Evolutionary conservation across 1,139 yeast species (phyloP).

Genomic region (Yamadazyma diospyri): DNA sequence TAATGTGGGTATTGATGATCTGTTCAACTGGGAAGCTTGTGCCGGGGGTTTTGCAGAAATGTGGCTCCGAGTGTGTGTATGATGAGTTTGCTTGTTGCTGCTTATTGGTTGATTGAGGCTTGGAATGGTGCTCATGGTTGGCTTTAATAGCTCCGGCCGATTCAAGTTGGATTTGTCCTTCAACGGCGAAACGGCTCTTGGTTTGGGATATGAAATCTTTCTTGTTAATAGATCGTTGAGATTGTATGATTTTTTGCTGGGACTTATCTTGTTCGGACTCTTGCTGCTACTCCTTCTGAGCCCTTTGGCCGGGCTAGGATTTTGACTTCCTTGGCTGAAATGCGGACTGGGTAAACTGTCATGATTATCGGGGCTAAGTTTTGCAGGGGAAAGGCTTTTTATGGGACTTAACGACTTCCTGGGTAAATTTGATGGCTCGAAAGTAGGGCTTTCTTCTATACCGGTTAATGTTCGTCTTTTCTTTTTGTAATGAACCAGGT

Average conservation of each 20-base stretch:
- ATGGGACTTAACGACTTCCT: conserved; percentile 1
- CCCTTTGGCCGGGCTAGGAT: too few species aligned
- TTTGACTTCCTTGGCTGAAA: background rate
- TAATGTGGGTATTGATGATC: background rate
- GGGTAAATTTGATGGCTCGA: background rate
- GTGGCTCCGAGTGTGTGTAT: too few species aligned
- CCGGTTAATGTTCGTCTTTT: conserved; percentile 37
- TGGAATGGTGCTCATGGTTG: conserved; percentile 4
- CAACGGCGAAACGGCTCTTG: conserved; percentile 10
- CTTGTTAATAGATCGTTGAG: conserved; percentile 30
- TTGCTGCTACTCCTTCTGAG: background rate
- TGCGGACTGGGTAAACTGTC: background rate
- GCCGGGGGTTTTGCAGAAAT: background rate
- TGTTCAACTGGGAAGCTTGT: too few species aligned
- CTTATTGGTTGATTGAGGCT: background rate
- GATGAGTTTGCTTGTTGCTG: too few species aligned
- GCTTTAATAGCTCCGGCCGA: conserved; percentile 5
- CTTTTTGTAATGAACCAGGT: conserved; percentile 23
- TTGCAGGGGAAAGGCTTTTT: conserved; percentile 4
- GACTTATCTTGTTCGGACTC: conserved; percentile 22
- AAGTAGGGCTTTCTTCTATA: conserved; percentile 17
- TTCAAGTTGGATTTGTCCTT: conserved; percentile 9
- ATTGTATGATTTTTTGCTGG: conserved; percentile 39
- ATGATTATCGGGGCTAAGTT: conserved; percentile 11
- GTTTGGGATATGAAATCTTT: conserved; percentile 14